A percentile compares a stretch with the other conserved stretches of the same genome.
These are phyloP conservation scores for Filobasidium wieringae DNA, from an alignment of 768 basidiomycete species.

Conservation along the genomic window DNA sequence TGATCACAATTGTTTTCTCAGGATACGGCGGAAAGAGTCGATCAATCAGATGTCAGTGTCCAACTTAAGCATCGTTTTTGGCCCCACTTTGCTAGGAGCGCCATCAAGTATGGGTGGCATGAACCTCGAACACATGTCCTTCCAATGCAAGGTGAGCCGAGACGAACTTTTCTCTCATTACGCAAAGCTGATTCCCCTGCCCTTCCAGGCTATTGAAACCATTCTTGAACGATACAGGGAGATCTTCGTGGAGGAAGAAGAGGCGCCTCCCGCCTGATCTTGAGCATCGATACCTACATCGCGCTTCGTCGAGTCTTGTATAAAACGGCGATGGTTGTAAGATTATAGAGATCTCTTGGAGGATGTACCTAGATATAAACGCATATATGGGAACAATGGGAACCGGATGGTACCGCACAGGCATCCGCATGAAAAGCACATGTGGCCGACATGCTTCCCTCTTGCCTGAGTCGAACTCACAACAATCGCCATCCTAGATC, in stretches of 20 bases:
- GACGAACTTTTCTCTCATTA: slow-evolving; percentile 13
- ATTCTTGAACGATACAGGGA: slow-evolving; percentile 87
- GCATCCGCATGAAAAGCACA: too few species aligned
- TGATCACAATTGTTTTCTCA: slow-evolving; percentile 30
- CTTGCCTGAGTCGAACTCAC: too few species aligned
- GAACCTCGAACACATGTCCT: slow-evolving; percentile 43
- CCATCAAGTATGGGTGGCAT: slow-evolving; percentile 41
- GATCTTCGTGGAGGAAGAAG: slow-evolving; percentile 77
- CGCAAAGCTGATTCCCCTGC: not conserved
- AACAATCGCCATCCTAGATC: too few species aligned
- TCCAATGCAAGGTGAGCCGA: slow-evolving; percentile 41
- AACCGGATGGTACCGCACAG: too few species aligned
- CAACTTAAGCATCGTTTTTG: slow-evolving; percentile 92
- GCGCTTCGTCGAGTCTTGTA: too few species aligned
- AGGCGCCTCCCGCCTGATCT: slow-evolving; percentile 29
- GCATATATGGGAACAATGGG: too few species aligned
- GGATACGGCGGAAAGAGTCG: slow-evolving; percentile 60
- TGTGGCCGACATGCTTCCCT: too few species aligned
- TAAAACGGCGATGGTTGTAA: too few species aligned
- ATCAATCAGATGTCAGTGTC: slow-evolving; percentile 85
- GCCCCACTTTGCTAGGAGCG: slow-evolving; percentile 86
- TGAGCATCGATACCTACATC: too few species aligned
- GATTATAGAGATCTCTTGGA: too few species aligned
- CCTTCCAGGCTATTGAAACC: slow-evolving; percentile 76
- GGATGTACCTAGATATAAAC: too few species aligned